Evolutionary conservation across 129 eudicot genomes (phyloP).

Genomic region (Artemisia argyi): DNA sequence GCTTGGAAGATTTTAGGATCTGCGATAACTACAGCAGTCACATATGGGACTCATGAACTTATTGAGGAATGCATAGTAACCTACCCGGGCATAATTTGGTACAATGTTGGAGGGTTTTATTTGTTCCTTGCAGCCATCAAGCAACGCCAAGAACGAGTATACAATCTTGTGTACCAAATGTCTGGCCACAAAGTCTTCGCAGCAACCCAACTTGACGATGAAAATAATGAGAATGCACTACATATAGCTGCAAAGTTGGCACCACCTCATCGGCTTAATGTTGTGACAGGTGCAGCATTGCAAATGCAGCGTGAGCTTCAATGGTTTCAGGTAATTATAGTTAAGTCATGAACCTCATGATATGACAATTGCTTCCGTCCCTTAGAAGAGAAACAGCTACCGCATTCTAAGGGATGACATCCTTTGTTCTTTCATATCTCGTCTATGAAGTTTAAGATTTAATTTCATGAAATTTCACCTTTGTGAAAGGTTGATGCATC

Average conservation of each 20-base stretch:
- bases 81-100: conserved; percentile 6
- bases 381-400: too few relatives aligned
- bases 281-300: conserved; percentile 37
- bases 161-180: conserved; percentile 6
- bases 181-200: neutral
- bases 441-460: too few relatives aligned
- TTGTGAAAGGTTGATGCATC: too few relatives aligned
- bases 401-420: too few relatives aligned
- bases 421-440: too few relatives aligned
- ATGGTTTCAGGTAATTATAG: conserved; percentile 14
- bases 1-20: conserved; percentile 7
- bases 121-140: conserved; percentile 9
- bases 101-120: neutral
- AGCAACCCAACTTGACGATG: neutral
- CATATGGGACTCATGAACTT: conserved; percentile 1
- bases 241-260: conserved; percentile 45
- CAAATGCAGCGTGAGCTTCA: neutral
- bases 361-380: too few relatives aligned
- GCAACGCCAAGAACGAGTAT: conserved; percentile 17
- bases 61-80: conserved; percentile 9
- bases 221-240: conserved; percentile 16
- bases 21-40: neutral
- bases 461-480: too few relatives aligned
- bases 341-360: too few relatives aligned
- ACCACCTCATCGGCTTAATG: conserved; percentile 34